These are phyloP conservation scores for Pyropia yezoensis DNA, from an alignment of 23 red algal genomes.

Conservation along the genomic window DNA sequence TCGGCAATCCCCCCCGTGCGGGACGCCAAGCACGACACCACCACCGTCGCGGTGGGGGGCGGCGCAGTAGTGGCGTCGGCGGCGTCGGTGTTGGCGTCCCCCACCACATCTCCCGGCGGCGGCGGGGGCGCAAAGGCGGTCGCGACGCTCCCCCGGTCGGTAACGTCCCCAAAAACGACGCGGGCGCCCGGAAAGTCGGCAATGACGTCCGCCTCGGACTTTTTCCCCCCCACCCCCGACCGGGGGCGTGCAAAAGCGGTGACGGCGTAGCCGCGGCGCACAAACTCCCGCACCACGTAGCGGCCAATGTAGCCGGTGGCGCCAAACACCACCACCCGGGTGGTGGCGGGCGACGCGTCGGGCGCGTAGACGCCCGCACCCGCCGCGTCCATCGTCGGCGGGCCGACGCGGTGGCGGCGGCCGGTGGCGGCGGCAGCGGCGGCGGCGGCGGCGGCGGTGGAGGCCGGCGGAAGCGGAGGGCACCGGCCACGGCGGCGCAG, in stretches of 20 bases:
- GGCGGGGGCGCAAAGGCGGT: conserved; percentile 16
- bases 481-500: too few species aligned
- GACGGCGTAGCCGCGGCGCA: conserved; percentile 44
- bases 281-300: conserved; percentile 35
- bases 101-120: background rate
- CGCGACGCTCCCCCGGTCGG: conserved; percentile 6
- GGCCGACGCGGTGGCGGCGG: background rate
- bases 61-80: too few species aligned
- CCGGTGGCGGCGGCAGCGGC: too few species aligned
- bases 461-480: too few species aligned
- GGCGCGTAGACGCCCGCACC: conserved; percentile 41
- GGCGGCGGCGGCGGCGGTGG: too few species aligned
- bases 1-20: conserved; percentile 55
- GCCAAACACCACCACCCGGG: conserved; percentile 58
- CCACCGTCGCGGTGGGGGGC: conserved; percentile 16
- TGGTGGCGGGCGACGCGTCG: conserved; percentile 2
- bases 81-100: too few species aligned
- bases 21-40: conserved; percentile 59
- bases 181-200: conserved; percentile 15
- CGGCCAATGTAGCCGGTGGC: conserved; percentile 70
- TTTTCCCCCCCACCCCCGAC: conserved; percentile 35
- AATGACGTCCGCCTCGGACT: conserved; percentile 3
- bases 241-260: conserved; percentile 27
- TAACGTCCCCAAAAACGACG: conserved; percentile 50
- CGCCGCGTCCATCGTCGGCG: conserved; percentile 15